These are phyloP conservation scores for Rheum nobile DNA, from an alignment of 148 eudicot genomes.

Conservation along the genomic window DNA sequence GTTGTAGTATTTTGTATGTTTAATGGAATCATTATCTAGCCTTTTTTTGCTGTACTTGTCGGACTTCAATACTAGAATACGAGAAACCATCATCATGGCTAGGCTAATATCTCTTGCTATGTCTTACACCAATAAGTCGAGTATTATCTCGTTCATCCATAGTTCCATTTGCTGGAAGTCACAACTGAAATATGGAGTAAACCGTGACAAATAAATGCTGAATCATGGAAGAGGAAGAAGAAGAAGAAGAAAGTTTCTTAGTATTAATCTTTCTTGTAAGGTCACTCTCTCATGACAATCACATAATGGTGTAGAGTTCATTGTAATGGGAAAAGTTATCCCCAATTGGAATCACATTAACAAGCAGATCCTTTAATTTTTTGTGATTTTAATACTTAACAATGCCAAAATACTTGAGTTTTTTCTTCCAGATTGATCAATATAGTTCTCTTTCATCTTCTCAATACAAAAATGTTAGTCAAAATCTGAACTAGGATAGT, in stretches of 20 bases:
- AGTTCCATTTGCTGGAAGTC: background rate
- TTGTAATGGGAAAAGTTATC: background rate
- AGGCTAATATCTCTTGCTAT: no score
- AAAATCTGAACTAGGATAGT: background rate
- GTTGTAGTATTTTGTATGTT: background rate
- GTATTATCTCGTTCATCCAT: no score
- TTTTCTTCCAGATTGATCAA: background rate
- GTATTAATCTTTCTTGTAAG: no score
- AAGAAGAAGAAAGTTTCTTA: no score
- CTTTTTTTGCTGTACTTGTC: background rate
- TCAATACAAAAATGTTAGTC: background rate
- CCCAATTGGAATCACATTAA: no score
- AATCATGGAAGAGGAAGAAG: background rate
- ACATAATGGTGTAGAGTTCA: background rate
- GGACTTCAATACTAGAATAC: background rate
- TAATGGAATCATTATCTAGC: background rate
- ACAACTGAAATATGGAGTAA: no score
- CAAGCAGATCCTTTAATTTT: no score
- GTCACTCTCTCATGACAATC: no score
- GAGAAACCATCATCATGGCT: background rate
- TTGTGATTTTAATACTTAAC: background rate
- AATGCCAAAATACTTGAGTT: background rate
- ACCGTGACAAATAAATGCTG: background rate
- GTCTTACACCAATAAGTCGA: background rate
- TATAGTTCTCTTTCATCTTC: background rate